These are phyloP conservation scores for Pichia pseudocactophila DNA, from an alignment of 805 yeast species.

Conservation along the genomic window DNA sequence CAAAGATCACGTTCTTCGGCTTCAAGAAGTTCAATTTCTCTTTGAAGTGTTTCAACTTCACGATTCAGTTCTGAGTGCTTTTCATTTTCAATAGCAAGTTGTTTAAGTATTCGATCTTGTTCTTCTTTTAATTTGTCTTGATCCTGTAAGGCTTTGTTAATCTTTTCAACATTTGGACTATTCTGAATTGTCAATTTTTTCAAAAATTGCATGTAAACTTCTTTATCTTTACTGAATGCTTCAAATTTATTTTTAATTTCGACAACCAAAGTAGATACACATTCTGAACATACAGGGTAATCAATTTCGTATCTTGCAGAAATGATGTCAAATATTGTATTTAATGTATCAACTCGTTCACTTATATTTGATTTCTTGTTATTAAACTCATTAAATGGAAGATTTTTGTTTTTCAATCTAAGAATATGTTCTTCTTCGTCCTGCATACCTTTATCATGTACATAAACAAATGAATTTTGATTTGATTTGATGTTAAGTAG, in stretches of 20 bases:
- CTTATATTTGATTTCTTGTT: slow-evolving; percentile 24
- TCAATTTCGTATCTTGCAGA: slow-evolving; percentile 75
- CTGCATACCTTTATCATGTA: slow-evolving; percentile 7
- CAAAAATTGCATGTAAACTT: slow-evolving; percentile 63
- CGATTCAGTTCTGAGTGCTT: slow-evolving; percentile 37
- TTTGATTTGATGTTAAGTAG: neutral
- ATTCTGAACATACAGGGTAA: slow-evolving; percentile 82
- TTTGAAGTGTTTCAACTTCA: slow-evolving; percentile 38
- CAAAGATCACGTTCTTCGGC: slow-evolving; percentile 40
- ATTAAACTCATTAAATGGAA: slow-evolving; percentile 9
- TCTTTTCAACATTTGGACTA: slow-evolving; percentile 34
- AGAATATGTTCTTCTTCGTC: slow-evolving; percentile 1
- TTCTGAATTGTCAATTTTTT: slow-evolving; percentile 56
- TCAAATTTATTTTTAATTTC: slow-evolving; percentile 64
- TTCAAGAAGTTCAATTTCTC: slow-evolving; percentile 29
- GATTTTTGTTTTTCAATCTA: neutral
- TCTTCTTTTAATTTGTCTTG: slow-evolving; percentile 36
- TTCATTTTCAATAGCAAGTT: slow-evolving; percentile 35
- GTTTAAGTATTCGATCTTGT: slow-evolving; percentile 28
- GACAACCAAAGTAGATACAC: slow-evolving; percentile 58
- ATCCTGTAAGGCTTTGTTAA: slow-evolving; percentile 38
- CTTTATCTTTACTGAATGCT: slow-evolving; percentile 67
- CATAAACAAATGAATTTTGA: slow-evolving; percentile 11
- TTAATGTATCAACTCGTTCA: slow-evolving; percentile 38
- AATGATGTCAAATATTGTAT: slow-evolving; percentile 60